Percentiles rank a stretch among this genome's conserved stretches.
Evolutionary conservation across 257 asterid genomes (phyloP).

Genomic region (Leonotis leonurus): DNA sequence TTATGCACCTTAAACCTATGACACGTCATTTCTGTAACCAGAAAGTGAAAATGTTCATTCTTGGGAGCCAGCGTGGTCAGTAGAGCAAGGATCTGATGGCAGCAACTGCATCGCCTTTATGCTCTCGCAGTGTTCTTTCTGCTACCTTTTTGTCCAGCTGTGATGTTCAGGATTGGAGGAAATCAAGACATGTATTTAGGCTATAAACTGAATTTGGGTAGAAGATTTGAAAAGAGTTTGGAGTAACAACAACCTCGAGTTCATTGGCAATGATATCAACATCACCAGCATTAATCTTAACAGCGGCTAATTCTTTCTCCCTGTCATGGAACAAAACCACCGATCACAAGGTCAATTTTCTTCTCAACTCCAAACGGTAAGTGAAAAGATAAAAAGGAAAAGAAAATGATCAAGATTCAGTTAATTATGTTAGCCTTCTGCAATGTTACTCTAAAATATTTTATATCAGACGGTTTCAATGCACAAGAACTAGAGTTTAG

Average conservation of each 20-base stretch:
- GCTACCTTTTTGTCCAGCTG: conserved; percentile 91
- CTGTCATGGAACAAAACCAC: conserved; percentile 22
- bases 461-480: neutral
- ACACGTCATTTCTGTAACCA: no score
- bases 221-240: neutral
- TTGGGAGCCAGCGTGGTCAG: no score
- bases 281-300: no score
- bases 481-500: neutral
- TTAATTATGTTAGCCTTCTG: neutral
- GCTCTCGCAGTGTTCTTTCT: conserved; percentile 81
- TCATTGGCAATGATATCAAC: no score
- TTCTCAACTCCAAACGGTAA: neutral
- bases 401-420: neutral
- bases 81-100: conserved; percentile 79
- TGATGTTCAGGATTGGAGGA: neutral
- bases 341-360: neutral
- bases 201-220: neutral
- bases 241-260: no score
- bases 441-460: neutral
- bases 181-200: neutral
- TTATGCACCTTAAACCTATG: no score
- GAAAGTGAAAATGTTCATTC: no score
- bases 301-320: conserved; percentile 97
- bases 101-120: conserved; percentile 91
- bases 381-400: neutral